Evolutionary conservation across 1,139 yeast species (phyloP).

Genomic region (Ashbya aceris): DNA sequence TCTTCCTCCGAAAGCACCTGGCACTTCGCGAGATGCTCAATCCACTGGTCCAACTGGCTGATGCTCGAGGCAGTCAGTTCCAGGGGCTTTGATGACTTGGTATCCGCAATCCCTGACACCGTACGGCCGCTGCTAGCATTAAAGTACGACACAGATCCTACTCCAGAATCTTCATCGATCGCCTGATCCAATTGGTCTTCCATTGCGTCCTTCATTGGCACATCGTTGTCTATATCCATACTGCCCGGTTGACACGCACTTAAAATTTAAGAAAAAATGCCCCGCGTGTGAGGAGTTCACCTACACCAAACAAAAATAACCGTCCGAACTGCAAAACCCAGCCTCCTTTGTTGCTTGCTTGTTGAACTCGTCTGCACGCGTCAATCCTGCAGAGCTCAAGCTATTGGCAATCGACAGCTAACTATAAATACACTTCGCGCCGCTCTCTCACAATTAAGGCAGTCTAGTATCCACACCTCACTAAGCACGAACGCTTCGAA

Average conservation of each 20-base stretch:
- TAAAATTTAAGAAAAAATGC: background rate
- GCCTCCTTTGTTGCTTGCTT: background rate
- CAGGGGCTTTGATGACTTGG: constrained; percentile 31
- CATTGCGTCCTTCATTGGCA: constrained; percentile 62
- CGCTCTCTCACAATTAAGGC: too few relatives aligned
- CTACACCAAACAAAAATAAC: background rate
- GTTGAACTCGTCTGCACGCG: too few relatives aligned
- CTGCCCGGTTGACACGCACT: constrained; percentile 1
- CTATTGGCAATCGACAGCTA: too few relatives aligned
- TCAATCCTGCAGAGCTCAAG: too few relatives aligned
- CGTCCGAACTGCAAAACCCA: constrained; percentile 1
- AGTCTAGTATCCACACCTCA: too few relatives aligned
- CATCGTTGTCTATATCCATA: constrained; percentile 63
- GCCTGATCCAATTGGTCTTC: constrained; percentile 39
- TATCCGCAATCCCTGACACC: constrained; percentile 25
- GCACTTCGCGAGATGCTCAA: constrained; percentile 66
- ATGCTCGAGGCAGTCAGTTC: constrained; percentile 34
- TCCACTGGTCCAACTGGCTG: constrained; percentile 80
- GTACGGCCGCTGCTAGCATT: constrained; percentile 5
- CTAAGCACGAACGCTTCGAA: too few relatives aligned
- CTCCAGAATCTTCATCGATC: constrained; percentile 24
- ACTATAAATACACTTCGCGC: too few relatives aligned
- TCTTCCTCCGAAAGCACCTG: constrained; percentile 75
- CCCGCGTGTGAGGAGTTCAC: background rate
- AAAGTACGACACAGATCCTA: constrained; percentile 6